Percentiles rank a stretch among this genome's conserved stretches.
phyloP scores from a whole-genome alignment of 257 asterid genomes.

The Plantago elongata region DNA sequence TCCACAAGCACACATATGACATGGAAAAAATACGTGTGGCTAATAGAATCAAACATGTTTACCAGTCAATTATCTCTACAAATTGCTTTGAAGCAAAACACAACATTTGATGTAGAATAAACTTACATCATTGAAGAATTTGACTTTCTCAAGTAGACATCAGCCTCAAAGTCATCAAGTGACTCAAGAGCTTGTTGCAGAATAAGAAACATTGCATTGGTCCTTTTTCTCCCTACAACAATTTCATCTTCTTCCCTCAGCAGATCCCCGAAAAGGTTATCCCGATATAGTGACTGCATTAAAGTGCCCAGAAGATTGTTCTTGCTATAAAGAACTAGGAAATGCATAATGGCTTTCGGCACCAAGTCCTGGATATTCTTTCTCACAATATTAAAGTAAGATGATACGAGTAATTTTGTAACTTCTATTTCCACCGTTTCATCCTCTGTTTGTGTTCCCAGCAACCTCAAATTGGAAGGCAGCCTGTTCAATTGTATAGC shows the following conservation, averaged over 20 bases:
- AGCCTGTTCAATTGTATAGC: constrained; percentile 30
- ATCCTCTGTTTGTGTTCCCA: constrained; percentile 45
- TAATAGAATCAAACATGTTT: too few species aligned
- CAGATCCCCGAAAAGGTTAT: constrained; percentile 9
- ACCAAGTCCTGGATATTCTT: constrained; percentile 60
- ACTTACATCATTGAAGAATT: background rate
- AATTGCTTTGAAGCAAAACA: background rate
- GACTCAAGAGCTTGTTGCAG: constrained; percentile 15
- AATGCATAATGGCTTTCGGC: constrained; percentile 82
- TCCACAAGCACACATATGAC: too few species aligned
- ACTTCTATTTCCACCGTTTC: constrained; percentile 51
- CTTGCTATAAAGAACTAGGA: constrained; percentile 28
- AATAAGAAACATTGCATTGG: constrained; percentile 5
- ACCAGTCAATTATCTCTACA: background rate
- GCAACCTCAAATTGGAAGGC: constrained; percentile 47
- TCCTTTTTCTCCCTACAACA: constrained; percentile 4
- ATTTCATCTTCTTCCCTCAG: constrained; percentile 12
- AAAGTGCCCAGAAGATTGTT: constrained; percentile 9
- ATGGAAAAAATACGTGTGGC: too few species aligned
- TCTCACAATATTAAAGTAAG: constrained; percentile 65
- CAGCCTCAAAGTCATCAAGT: constrained; percentile 13
- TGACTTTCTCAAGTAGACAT: constrained; percentile 8
- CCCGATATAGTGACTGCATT: constrained; percentile 9
- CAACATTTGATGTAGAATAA: background rate
- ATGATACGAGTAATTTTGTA: constrained; percentile 49